These are phyloP conservation scores for Backusella tuberculispora DNA, from an alignment of 192 early-diverging fungal genomes.

Conservation along the genomic window DNA sequence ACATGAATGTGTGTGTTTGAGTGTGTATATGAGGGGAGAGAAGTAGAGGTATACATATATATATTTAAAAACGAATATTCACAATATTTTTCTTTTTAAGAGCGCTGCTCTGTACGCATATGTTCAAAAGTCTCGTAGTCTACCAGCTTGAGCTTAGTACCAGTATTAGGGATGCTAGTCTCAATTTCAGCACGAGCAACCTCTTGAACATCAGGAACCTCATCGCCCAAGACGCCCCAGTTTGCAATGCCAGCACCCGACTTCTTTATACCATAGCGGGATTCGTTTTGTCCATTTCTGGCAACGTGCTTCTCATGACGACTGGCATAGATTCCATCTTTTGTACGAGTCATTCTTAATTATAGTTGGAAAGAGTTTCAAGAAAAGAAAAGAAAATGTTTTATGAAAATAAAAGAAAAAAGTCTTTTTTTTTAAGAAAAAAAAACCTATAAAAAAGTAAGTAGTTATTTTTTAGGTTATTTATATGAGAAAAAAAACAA, in stretches of 20 bases:
- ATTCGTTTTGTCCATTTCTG: slow-evolving; percentile 29
- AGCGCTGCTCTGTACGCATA: slow-evolving; percentile 16
- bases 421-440: not conserved
- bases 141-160: slow-evolving; percentile 26
- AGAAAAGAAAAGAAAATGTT: not conserved
- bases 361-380: not conserved
- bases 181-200: slow-evolving; percentile 15
- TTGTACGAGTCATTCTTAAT: slow-evolving; percentile 19
- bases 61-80: not conserved
- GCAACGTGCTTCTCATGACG: slow-evolving; percentile 23
- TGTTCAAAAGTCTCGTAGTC: slow-evolving; percentile 31
- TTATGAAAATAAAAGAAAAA: not conserved
- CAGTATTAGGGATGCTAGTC: not conserved
- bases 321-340: slow-evolving; percentile 2
- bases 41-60: not conserved
- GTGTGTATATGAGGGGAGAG: not conserved
- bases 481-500: not conserved
- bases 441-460: not conserved
- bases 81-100: not conserved
- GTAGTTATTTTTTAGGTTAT: not conserved
- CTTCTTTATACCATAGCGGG: slow-evolving; percentile 25
- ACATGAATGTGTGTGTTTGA: no score
- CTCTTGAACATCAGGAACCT: slow-evolving; percentile 24
- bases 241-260: slow-evolving; percentile 32
- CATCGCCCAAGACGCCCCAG: slow-evolving; percentile 33